A percentile compares a stretch with the other conserved stretches of the same genome.
phyloP scores from a whole-genome alignment of 352 stramenopile genomes.

The Pythium sukuiense region DNA sequence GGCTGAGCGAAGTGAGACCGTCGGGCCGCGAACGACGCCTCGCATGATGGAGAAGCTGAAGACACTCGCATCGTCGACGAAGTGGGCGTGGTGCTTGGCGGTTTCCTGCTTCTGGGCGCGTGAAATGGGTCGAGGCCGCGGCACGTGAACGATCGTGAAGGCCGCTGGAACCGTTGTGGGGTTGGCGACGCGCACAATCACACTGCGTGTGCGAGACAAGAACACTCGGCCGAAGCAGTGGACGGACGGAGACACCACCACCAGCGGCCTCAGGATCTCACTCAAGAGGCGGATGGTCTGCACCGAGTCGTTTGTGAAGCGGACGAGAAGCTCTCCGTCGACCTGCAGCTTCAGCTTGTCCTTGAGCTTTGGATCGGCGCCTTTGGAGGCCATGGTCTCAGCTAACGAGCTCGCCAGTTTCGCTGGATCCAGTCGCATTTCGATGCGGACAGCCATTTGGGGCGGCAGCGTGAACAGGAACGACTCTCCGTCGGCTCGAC shows the following conservation, averaged over 20 bases:
- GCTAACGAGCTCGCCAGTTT: constrained; percentile 1
- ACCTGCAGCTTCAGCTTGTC: constrained; percentile 17
- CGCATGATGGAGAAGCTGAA: constrained; percentile 51
- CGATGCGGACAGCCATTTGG: constrained; percentile 65
- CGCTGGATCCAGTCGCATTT: constrained; percentile 56
- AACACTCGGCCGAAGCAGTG: constrained; percentile 72
- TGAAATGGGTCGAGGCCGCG: constrained; percentile 49
- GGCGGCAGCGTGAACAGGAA: constrained; percentile 72
- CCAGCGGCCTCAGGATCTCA: constrained; percentile 46
- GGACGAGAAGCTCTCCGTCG: constrained; percentile 57
- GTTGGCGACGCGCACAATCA: constrained; percentile 61
- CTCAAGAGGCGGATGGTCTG: constrained; percentile 56
- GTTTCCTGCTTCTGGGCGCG: constrained; percentile 61
- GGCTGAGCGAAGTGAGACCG: constrained; percentile 50
- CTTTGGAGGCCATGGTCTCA: not conserved
- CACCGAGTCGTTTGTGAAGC: constrained; percentile 64
- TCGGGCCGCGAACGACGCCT: constrained; percentile 54
- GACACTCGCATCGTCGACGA: constrained; percentile 55
- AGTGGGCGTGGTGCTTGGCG: constrained; percentile 46
- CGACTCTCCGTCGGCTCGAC: constrained; percentile 56
- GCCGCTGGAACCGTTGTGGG: constrained; percentile 54
- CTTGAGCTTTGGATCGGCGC: not conserved
- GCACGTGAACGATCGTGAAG: constrained; percentile 61
- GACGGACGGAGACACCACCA: constrained; percentile 64
- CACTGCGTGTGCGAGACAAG: constrained; percentile 36